A percentile compares a stretch with the other conserved stretches of the same genome.
These are phyloP conservation scores for Pseudomonodictys pantanalensis DNA, from an alignment of 495 filamentous ascomycete species.

Conservation along the genomic window DNA sequence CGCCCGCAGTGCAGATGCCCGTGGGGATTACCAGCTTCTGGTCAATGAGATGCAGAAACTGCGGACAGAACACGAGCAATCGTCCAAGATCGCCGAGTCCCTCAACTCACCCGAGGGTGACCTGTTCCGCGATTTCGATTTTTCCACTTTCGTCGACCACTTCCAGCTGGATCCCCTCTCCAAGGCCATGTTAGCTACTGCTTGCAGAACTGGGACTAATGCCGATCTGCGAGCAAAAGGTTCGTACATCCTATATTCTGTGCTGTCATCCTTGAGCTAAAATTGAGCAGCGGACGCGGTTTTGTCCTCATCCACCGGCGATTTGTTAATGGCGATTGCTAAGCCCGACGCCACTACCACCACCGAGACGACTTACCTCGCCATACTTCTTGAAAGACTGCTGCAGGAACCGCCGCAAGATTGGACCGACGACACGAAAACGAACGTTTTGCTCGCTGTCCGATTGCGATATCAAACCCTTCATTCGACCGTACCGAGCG, in stretches of 20 bases:
- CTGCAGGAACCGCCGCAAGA: slow-evolving; percentile 76
- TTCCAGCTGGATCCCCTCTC: slow-evolving; percentile 85
- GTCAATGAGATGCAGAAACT: slow-evolving; percentile 83
- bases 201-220: slow-evolving; percentile 76
- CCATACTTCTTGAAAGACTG: slow-evolving; percentile 74
- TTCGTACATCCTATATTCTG: slow-evolving; percentile 39
- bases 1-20: slow-evolving; percentile 66
- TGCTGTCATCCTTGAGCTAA: slow-evolving; percentile 26
- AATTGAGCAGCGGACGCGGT: slow-evolving; percentile 72
- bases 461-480: slow-evolving; percentile 64
- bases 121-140: slow-evolving; percentile 89
- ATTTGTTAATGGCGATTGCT: slow-evolving; percentile 63
- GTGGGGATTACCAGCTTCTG: slow-evolving; percentile 76
- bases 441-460: slow-evolving; percentile 63
- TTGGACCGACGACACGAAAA: slow-evolving; percentile 72
- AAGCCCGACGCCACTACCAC: slow-evolving; percentile 45
- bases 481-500: slow-evolving; percentile 60
- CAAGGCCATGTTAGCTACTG: slow-evolving; percentile 83
- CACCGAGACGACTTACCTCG: slow-evolving; percentile 69
- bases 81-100: slow-evolving; percentile 85
- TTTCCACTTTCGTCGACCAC: slow-evolving; percentile 87
- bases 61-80: slow-evolving; percentile 71
- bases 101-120: slow-evolving; percentile 84
- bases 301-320: slow-evolving; percentile 66
- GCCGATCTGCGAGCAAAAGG: slow-evolving; percentile 85